phyloP scores from a whole-genome alignment of 2,329 filamentous ascomycete genomes.

The Colletotrichum limetticola region DNA sequence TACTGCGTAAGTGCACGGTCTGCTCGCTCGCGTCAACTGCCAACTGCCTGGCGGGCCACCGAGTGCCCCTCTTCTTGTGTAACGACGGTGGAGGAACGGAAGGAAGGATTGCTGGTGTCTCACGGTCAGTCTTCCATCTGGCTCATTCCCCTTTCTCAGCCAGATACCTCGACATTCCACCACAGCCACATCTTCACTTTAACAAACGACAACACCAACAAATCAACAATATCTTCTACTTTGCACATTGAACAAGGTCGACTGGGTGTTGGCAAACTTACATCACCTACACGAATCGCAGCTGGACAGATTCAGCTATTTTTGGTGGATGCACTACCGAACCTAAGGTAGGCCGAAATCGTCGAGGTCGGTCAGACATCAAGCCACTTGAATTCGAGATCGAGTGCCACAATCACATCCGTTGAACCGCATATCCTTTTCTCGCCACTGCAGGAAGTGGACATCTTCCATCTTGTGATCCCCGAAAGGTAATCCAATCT shows the following conservation, averaged over 20 bases:
- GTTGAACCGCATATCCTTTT: not conserved
- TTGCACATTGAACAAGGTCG: not conserved
- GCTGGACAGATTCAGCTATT: not conserved
- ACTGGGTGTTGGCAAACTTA: not conserved
- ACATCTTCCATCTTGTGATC: not conserved
- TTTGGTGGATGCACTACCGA: not conserved
- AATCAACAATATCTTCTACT: not conserved
- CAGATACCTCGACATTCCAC: not conserved
- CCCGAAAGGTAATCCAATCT: constrained; percentile 4
- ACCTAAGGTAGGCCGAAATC: not conserved
- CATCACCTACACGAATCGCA: not conserved
- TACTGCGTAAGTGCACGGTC: not conserved
- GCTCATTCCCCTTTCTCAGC: constrained; percentile 5
- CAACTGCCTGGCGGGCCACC: constrained; percentile 5
- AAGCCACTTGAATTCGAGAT: constrained; percentile 22
- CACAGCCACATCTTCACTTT: not conserved
- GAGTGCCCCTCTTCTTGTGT: constrained; percentile 23
- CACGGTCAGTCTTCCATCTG: not conserved
- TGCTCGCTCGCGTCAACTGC: not conserved
- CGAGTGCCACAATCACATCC: constrained; percentile 18
- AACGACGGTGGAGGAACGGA: constrained; percentile 1
- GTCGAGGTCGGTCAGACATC: constrained; percentile 8
- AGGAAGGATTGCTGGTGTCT: not conserved
- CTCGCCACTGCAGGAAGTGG: not conserved
- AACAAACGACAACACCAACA: not conserved